phyloP scores from a whole-genome alignment of 441 rosid genomes.

The Populus tomentosa region DNA sequence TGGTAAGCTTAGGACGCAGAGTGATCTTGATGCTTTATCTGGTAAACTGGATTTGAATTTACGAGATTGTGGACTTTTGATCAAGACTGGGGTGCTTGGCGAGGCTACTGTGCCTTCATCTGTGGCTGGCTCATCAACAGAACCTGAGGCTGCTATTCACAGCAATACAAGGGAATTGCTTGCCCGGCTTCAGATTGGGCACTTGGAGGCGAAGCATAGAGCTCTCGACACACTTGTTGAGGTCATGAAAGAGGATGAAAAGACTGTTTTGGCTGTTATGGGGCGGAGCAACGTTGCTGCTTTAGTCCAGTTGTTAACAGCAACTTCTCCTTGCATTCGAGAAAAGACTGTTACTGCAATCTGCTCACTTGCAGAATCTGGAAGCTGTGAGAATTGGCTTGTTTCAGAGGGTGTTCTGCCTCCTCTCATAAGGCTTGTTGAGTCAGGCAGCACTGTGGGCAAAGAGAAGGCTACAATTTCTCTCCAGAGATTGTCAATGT shows the following conservation, averaged over 20 bases:
- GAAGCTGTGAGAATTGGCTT: conserved; percentile 77
- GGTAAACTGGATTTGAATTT: conserved; percentile 77
- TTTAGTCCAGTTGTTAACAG: conserved; percentile 62
- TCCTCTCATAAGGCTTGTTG: conserved; percentile 73
- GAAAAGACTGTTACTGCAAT: conserved; percentile 68
- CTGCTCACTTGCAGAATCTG: conserved; percentile 75
- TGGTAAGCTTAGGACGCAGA: conserved; percentile 91
- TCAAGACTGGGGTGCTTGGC: conserved; percentile 88
- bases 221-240: conserved; percentile 74
- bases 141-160: conserved; percentile 36
- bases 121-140: conserved; percentile 33
- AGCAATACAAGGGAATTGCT: conserved; percentile 62
- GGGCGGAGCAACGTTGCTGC: conserved; percentile 71
- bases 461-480: conserved; percentile 82
- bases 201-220: conserved; percentile 81
- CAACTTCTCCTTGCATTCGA: conserved; percentile 65
- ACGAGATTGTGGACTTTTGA: conserved; percentile 70
- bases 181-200: conserved; percentile 92
- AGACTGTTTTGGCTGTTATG: conserved; percentile 46
- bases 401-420: conserved; percentile 80
- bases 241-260: conserved; percentile 84
- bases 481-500: conserved; percentile 72
- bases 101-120: conserved; percentile 53
- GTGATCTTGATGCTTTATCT: conserved; percentile 76
- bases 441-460: conserved; percentile 65